phyloP scores from a whole-genome alignment of 768 basidiomycete genomes.

The Xerocomellus intermedius region DNA sequence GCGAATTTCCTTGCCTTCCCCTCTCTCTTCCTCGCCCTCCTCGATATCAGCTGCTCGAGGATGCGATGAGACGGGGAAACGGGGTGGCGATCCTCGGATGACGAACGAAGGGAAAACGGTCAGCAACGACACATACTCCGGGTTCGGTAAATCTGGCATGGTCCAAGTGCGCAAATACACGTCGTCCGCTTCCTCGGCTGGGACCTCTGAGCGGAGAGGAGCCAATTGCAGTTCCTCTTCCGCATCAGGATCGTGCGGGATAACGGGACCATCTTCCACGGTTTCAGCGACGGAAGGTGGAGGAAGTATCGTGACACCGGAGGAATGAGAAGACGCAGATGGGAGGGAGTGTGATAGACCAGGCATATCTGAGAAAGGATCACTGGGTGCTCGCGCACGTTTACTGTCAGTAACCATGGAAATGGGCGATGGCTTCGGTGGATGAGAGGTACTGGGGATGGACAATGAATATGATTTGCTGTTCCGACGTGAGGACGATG shows the following conservation, averaged over 20 bases:
- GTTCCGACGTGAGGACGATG: constrained; percentile 48
- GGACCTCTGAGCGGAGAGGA: constrained; percentile 34
- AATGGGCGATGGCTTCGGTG: constrained; percentile 40
- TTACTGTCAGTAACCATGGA: constrained; percentile 50
- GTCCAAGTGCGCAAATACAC: constrained; percentile 76
- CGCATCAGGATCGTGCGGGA: constrained; percentile 28
- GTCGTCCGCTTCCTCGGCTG: constrained; percentile 38
- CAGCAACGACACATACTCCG: constrained; percentile 67
- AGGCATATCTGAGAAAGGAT: constrained; percentile 78
- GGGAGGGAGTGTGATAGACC: constrained; percentile 53
- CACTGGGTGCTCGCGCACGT: constrained; percentile 71
- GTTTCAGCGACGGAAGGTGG: constrained; percentile 33
- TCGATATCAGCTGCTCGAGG: constrained; percentile 58
- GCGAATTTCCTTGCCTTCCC: constrained; percentile 55
- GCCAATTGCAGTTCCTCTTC: constrained; percentile 37
- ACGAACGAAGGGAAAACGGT: constrained; percentile 78
- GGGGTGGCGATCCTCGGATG: constrained; percentile 63
- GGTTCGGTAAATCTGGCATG: constrained; percentile 73
- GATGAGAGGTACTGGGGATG: constrained; percentile 20
- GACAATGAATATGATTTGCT: constrained; percentile 56
- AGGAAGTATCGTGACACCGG: constrained; percentile 31
- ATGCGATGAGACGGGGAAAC: constrained; percentile 52
- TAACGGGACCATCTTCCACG: constrained; percentile 43
- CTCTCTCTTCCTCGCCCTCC: constrained; percentile 59
- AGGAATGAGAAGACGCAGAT: constrained; percentile 52